Evolutionary conservation across 768 basidiomycete genomes (phyloP).

Genomic region (Chalciporus pseudorubinellus): DNA sequence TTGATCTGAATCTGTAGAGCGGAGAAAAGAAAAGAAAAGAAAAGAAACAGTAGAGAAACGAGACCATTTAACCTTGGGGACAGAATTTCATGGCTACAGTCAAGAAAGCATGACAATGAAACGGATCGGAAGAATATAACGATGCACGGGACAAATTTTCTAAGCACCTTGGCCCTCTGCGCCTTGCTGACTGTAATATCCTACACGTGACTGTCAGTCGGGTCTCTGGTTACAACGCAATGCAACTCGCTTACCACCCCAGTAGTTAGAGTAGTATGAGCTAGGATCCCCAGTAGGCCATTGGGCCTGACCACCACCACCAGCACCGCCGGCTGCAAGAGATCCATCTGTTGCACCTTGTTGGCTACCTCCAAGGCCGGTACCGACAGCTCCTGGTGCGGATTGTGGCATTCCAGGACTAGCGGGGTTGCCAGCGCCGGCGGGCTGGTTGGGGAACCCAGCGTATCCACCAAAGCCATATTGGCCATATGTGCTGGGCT

Average conservation of each 20-base stretch:
- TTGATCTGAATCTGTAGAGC: conserved; percentile 31
- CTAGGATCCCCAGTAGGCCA: conserved; percentile 75
- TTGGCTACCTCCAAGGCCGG: conserved; percentile 53
- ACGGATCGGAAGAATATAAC: conserved; percentile 23
- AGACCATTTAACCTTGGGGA: conserved; percentile 19
- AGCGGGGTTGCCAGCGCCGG: conserved; percentile 45
- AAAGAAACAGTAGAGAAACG: conserved; percentile 16
- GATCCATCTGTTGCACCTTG: conserved; percentile 55
- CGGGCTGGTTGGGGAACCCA: conserved; percentile 61
- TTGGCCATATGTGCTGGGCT: conserved; percentile 69
- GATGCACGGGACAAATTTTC: conserved; percentile 24
- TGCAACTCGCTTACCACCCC: conserved; percentile 61
- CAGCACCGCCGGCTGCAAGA: conserved; percentile 45
- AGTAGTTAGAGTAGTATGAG: conserved; percentile 78
- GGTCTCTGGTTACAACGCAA: neutral
- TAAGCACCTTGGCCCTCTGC: conserved; percentile 47
- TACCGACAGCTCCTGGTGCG: conserved; percentile 52
- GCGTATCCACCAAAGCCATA: conserved; percentile 76
- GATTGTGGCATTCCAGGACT: conserved; percentile 54
- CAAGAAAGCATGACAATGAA: conserved; percentile 26
- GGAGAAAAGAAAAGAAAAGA: conserved; percentile 26
- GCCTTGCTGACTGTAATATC: conserved; percentile 80
- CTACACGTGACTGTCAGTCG: conserved; percentile 37
- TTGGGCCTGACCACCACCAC: conserved; percentile 65
- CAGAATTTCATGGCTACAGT: conserved; percentile 33